Evolutionary conservation across 352 stramenopile species (phyloP).

Genomic region (Phytopythium vexans): DNA sequence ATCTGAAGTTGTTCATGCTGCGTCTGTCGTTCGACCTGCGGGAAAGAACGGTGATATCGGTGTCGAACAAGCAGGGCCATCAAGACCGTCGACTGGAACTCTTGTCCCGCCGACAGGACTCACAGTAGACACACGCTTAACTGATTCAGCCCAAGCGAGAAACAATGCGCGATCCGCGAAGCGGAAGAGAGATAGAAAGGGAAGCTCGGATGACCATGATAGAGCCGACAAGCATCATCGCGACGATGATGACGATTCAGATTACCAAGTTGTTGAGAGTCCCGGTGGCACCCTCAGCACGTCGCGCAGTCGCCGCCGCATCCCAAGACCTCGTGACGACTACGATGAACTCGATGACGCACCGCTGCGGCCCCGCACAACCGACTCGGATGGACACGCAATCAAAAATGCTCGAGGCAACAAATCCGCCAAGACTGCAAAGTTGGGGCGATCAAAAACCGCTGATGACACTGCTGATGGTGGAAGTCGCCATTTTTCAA

Average conservation of each 20-base stretch:
- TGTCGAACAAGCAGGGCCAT: too few species aligned
- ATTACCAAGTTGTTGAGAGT: conserved; percentile 4
- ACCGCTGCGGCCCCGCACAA: not conserved
- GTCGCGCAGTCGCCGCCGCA: not conserved
- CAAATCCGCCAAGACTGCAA: not conserved
- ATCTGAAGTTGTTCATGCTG: conserved; percentile 1
- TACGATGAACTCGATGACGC: conserved; percentile 4
- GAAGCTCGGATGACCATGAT: conserved; percentile 8
- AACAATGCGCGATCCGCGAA: not conserved
- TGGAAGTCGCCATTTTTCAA: not conserved
- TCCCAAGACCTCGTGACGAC: not conserved
- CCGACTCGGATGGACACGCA: conserved; percentile 2
- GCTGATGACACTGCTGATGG: not conserved
- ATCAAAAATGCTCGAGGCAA: not conserved
- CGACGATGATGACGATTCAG: conserved; percentile 11
- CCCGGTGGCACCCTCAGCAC: not conserved
- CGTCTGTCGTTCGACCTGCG: not conserved
- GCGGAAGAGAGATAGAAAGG: conserved; percentile 5
- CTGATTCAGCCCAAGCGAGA: not conserved
- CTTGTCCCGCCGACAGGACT: not conserved
- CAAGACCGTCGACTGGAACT: too few species aligned
- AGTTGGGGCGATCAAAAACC: not conserved
- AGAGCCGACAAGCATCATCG: conserved; percentile 13
- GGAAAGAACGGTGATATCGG: too few species aligned
- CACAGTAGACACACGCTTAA: not conserved